phyloP scores from a whole-genome alignment of 176 grass and related monocot genomes.

The Paspalum notatum region DNA sequence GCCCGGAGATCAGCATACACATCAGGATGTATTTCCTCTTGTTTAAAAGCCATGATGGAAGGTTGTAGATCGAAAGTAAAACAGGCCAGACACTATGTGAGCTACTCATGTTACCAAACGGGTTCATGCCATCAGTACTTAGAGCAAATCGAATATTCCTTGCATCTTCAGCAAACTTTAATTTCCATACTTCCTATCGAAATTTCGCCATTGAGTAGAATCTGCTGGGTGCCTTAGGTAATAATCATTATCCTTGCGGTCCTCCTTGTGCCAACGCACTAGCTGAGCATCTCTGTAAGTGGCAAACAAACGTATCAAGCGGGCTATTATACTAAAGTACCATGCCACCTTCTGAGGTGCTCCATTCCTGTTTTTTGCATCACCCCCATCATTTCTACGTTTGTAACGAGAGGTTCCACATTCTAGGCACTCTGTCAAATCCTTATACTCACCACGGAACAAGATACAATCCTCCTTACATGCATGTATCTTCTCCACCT shows the following conservation, averaged over 20 bases:
- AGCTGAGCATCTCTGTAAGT: background rate
- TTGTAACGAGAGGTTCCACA: background rate
- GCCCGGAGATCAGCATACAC: too few relatives aligned
- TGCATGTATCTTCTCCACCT: too few relatives aligned
- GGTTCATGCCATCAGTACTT: background rate
- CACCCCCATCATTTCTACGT: background rate
- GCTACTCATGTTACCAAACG: background rate
- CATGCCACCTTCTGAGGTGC: too few relatives aligned
- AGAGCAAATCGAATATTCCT: background rate
- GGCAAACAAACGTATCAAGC: background rate
- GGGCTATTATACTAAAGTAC: too few relatives aligned
- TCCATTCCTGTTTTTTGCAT: background rate
- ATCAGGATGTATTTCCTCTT: constrained; percentile 5
- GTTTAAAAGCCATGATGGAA: constrained; percentile 20
- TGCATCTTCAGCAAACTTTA: background rate
- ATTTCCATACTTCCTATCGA: background rate
- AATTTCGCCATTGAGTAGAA: background rate
- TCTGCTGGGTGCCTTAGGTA: background rate
- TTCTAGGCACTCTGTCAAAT: background rate
- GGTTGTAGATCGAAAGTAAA: background rate
- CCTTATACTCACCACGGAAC: background rate
- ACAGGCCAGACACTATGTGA: background rate
- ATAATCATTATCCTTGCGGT: background rate
- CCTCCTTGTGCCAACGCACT: background rate
- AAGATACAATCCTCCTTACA: background rate